Percentiles rank a stretch among this genome's conserved stretches.
Evolutionary conservation across 1,284 basidiomycete species (phyloP).

Genomic region (Melampsora americana): DNA sequence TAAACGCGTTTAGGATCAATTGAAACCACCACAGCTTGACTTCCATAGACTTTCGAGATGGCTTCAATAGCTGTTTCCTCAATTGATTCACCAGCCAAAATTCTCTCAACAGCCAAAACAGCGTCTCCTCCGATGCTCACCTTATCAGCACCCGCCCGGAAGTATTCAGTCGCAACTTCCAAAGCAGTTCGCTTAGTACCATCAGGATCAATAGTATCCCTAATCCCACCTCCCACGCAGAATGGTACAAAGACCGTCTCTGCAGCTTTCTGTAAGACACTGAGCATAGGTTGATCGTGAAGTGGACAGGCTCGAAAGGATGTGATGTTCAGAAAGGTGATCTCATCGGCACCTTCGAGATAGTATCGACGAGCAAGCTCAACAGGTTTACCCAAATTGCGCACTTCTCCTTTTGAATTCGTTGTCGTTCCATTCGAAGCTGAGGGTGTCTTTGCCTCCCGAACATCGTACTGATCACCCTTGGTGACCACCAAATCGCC

Average conservation of each 20-base stretch:
- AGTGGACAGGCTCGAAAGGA: conserved; percentile 96
- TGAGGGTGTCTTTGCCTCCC: conserved; percentile 60
- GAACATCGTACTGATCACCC: conserved; percentile 98
- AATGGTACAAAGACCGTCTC: conserved; percentile 93
- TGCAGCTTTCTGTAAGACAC: conserved; percentile 84
- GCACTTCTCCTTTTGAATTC: conserved; percentile 64
- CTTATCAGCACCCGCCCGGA: conserved; percentile 96
- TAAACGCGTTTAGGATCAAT: conserved; percentile 90
- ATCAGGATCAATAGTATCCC: conserved; percentile 91
- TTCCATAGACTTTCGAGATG: conserved; percentile 86
- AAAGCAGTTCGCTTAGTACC: conserved; percentile 80
- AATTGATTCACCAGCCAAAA: conserved; percentile 40
- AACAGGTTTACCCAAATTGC: conserved; percentile 97
- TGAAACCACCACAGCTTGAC: conserved; percentile 95
- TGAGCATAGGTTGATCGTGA: conserved; percentile 95
- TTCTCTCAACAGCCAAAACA: conserved; percentile 45
- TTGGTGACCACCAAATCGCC: conserved; percentile 99
- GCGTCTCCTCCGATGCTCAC: conserved; percentile 65
- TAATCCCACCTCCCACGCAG: conserved; percentile 97
- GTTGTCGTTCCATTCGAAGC: conserved; percentile 57
- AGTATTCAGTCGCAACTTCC: conserved; percentile 93
- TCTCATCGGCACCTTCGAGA: conserved; percentile 85
- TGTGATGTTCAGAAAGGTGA: conserved; percentile 98
- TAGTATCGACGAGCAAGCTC: conserved; percentile 85
- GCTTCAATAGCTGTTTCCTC: conserved; percentile 78